phyloP scores from a whole-genome alignment of 257 asterid genomes.

The Galeopsis tetrahit region DNA sequence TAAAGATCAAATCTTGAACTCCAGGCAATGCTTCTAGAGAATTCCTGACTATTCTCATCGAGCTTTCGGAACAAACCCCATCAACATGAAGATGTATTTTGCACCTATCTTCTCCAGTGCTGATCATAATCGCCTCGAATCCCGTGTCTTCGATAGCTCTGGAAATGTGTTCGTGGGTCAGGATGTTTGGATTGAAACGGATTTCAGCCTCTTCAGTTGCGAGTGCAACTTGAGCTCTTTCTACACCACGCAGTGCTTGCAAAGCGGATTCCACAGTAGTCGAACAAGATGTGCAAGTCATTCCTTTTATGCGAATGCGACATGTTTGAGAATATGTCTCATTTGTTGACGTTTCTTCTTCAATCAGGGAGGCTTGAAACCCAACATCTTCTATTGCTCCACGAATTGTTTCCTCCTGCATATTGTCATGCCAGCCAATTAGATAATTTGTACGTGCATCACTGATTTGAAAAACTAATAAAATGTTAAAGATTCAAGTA shows the following conservation, averaged over 20 bases:
- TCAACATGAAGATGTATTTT: slow-evolving; percentile 54
- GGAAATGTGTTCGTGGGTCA: slow-evolving; percentile 38
- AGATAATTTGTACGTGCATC: no score
- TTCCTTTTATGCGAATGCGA: slow-evolving; percentile 52
- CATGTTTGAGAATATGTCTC: slow-evolving; percentile 47
- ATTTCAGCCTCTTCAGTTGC: slow-evolving; percentile 60
- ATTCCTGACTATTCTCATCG: slow-evolving; percentile 39
- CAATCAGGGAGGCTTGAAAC: slow-evolving; percentile 47
- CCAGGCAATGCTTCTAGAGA: slow-evolving; percentile 58
- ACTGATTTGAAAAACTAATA: no score
- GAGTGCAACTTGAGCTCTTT: slow-evolving; percentile 56
- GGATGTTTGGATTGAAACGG: slow-evolving; percentile 50
- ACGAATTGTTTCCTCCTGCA: slow-evolving; percentile 54
- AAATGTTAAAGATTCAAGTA: no score
- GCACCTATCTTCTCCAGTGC: slow-evolving; percentile 48
- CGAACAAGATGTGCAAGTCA: slow-evolving; percentile 65
- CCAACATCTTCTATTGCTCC: slow-evolving; percentile 65
- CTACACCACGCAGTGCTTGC: slow-evolving; percentile 50
- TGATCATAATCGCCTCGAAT: slow-evolving; percentile 50
- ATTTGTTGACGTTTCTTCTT: slow-evolving; percentile 34
- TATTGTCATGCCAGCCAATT: slow-evolving; percentile 25
- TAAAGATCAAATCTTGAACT: slow-evolving; percentile 46
- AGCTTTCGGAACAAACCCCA: slow-evolving; percentile 46
- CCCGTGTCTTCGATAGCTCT: slow-evolving; percentile 53
- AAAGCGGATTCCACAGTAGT: slow-evolving; percentile 56